Conservation (phyloP, 345 rosid genomes). For the Triadica sebifera region DNA sequence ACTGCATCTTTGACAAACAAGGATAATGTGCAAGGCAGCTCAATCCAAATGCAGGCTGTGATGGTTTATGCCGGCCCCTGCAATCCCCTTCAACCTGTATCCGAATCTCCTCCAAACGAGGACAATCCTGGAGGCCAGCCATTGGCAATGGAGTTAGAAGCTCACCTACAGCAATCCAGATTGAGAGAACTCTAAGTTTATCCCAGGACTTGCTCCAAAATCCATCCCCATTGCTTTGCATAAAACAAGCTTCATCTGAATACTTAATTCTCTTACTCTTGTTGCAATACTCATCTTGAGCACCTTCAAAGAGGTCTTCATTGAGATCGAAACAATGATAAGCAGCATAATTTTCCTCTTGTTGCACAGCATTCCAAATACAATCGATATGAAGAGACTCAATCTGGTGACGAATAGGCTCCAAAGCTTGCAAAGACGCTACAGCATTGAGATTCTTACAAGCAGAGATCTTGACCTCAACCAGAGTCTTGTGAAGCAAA, state of each 20-base stretch:
- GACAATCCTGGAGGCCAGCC: conserved; percentile 69
- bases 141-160: conserved; percentile 52
- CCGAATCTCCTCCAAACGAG: conserved; percentile 71
- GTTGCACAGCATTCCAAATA: conserved; percentile 57
- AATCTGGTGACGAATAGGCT: conserved; percentile 56
- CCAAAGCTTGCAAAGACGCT: conserved; percentile 57
- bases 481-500: conserved; percentile 46
- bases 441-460: conserved; percentile 61
- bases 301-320: conserved; percentile 6
- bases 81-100: conserved; percentile 88
- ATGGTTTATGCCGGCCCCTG: conserved; percentile 55
- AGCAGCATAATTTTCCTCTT: neutral
- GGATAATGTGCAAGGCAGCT: conserved; percentile 56
- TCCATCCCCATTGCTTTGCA: conserved; percentile 30
- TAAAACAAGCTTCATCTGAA: conserved; percentile 18
- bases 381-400: conserved; percentile 79
- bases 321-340: conserved; percentile 26
- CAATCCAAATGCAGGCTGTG: conserved; percentile 59
- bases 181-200: conserved; percentile 57
- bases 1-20: conserved; percentile 63
- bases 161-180: conserved; percentile 78
- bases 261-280: conserved; percentile 49
- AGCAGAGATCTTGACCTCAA: conserved; percentile 64
- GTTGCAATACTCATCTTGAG: conserved; percentile 19
- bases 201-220: conserved; percentile 51